Percentiles rank a stretch among this genome's conserved stretches.
These are phyloP conservation scores for Cucurbita maxima DNA, from an alignment of 306 rosid species.

Conservation along the genomic window DNA sequence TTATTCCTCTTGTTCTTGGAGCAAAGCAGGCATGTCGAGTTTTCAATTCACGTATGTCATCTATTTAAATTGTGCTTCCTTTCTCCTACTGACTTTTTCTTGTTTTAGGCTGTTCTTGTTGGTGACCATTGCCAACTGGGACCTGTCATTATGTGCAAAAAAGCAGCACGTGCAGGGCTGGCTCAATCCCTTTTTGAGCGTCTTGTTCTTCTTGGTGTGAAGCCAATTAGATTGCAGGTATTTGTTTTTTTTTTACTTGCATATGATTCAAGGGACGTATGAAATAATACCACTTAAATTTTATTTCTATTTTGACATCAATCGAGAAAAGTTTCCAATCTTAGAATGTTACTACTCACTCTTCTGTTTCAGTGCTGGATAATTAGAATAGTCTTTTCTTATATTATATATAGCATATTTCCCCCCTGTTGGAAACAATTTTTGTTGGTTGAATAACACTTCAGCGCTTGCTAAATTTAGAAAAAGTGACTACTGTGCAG, in stretches of 20 bases:
- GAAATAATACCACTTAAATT: neutral
- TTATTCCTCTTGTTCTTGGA: slow-evolving; percentile 96
- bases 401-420: neutral
- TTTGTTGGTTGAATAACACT: neutral
- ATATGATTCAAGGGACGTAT: neutral
- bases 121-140: slow-evolving; percentile 99
- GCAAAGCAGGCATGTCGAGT: slow-evolving; percentile 72
- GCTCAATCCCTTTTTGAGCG: slow-evolving; percentile 99
- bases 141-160: slow-evolving; percentile 99
- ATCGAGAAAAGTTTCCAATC: neutral
- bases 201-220: slow-evolving; percentile 89
- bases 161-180: slow-evolving; percentile 98
- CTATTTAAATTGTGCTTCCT: neutral
- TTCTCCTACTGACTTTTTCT: neutral
- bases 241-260: neutral
- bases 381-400: neutral
- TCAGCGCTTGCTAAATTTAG: neutral
- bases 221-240: slow-evolving; percentile 99
- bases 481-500: neutral
- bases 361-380: neutral
- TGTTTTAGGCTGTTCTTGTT: slow-evolving; percentile 80
- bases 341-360: neutral
- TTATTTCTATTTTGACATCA: neutral
- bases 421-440: neutral
- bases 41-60: neutral